Base-by-base conservation (phyloP, 768 basidiomycete species). In the Dentipellis fragilis region DNA sequence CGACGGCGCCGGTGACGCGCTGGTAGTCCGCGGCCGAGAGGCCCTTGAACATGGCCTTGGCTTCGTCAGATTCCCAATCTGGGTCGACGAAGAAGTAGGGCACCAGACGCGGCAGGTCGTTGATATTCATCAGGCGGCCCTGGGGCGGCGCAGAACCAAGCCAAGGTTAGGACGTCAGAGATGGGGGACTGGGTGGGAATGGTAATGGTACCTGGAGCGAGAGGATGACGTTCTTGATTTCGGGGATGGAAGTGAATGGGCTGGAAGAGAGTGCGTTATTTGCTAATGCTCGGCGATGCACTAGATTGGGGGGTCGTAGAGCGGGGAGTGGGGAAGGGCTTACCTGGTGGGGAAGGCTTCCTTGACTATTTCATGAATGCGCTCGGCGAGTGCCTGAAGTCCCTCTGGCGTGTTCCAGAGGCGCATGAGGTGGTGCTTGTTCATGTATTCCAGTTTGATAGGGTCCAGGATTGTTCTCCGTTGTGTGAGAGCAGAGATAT, bases 81-180 rank as follows among this genome's bases (percentile, higher is more conserved):
- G 90, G 90, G 3, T 81, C 78, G 16, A 79, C 67, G 67, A 96
- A 97, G 69, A 95, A 81, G 67, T 85, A 95, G 0, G 86, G 80
- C 0, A 81, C 85, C 21, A 83, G 72, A 1, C 65, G 62, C 0
- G 87, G 79, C 38, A 96, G 75, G 59, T 95, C 92, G 39, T 76
- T 74, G 17, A 95, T 65, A 53, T 82, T 90, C 7, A 74, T 76
- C 16, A 88, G 68, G 14, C 91, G 84, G 50, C 84, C 83, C 85
- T 91, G 48, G 16, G 17, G 48, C 23, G 29, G 9, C 21, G 48
- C 48, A 21, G 16, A 22, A 21, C 10, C 23, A 29, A 29, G 29
- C 6, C 29, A 6, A 29, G 29, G 29, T 29, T 29, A 29, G 29
- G 29, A 29, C 29, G 29, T 29, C 29, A 29, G 29, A 29, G 29